Base-by-base conservation (phyloP, 2,329 filamentous ascomycete genomes). In the Apiospora aurea region DNA sequence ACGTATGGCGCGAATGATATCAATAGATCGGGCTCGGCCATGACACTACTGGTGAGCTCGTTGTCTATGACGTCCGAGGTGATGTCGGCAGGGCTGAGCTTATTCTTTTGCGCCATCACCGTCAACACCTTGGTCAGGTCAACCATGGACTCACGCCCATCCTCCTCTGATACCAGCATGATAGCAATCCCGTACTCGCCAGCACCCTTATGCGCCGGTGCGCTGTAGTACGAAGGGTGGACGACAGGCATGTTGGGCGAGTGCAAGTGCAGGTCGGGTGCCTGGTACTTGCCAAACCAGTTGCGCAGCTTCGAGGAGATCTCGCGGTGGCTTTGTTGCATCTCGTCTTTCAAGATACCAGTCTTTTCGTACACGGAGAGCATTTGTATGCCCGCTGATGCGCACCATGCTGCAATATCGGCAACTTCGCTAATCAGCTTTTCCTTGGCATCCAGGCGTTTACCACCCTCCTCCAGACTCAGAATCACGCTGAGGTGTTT, bases 81-180 rank as follows among this genome's bases (percentile, higher is more conserved):
- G 78, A 99, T 95, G 80, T 99, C 95, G 44, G 90, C 87, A 0
- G 94, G 89, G 1, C 90, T 89, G 18, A 99, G 87, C 82, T 97
- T 98, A 72, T 91, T 91, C 76, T 92, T 91, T 82, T 98, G 96
- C 8, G 94, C 93, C 96, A 99, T 98, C 79, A 97, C 94, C 7
- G 96, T 90, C 29, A 99, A 87, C 0, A 97, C 98, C 79, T 95
- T 94, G 57, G 96, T 99, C 66, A 99, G 88, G 81, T 99, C 96
- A 53, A 99, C 95, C 74, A 99, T 90, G 4, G 96, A 98, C 79
- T 97, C 94, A 71, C 96, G 91, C 68, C 96, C 96, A 77, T 99
- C 96, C 71, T 96, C 93, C 49, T 91, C 90, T 18, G 94, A 97
- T 69, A 99, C 89, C 51, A 99, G 89, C 72, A 97, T 89, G 24